These are phyloP conservation scores for Boletus fagicola DNA, from an alignment of 768 basidiomycete genomes.

Conservation along the genomic window DNA sequence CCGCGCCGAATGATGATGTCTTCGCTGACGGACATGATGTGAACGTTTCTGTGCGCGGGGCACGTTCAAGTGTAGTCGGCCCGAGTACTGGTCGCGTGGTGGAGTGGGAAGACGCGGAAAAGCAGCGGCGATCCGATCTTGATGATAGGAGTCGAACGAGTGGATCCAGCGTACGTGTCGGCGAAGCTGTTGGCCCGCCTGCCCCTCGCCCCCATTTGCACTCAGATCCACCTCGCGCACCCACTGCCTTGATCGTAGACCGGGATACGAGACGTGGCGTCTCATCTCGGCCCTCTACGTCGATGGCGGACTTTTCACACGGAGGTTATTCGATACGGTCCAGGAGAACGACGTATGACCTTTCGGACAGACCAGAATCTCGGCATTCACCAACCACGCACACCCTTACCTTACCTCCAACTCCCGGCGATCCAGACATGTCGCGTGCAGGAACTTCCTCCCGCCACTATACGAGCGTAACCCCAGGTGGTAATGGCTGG, in stretches of 20 bases:
- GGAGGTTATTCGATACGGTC: slow-evolving; percentile 19
- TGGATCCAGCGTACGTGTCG: slow-evolving; percentile 24
- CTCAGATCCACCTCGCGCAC: slow-evolving; percentile 28
- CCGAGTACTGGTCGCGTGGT: slow-evolving; percentile 10
- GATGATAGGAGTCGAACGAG: slow-evolving; percentile 25
- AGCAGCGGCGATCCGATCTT: slow-evolving; percentile 14
- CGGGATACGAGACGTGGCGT: slow-evolving; percentile 18
- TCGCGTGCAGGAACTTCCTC: slow-evolving; percentile 10
- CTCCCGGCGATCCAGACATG: slow-evolving; percentile 16
- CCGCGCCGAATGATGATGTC: slow-evolving; percentile 35
- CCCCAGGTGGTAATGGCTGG: slow-evolving; percentile 19
- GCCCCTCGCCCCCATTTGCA: slow-evolving; percentile 22
- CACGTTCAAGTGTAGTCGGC: slow-evolving; percentile 13
- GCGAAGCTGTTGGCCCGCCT: slow-evolving; percentile 17
- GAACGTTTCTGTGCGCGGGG: slow-evolving; percentile 16
- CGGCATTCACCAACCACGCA: slow-evolving; percentile 16
- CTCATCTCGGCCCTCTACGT: slow-evolving; percentile 47
- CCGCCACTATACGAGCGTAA: slow-evolving; percentile 15
- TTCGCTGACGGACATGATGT: slow-evolving; percentile 31
- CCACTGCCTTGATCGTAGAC: slow-evolving; percentile 14
- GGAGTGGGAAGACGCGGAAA: slow-evolving; percentile 29
- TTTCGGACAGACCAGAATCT: slow-evolving; percentile 24
- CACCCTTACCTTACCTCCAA: slow-evolving; percentile 14
- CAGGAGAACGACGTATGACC: slow-evolving; percentile 25
- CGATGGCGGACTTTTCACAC: slow-evolving; percentile 51